A percentile compares a stretch with the other conserved stretches of the same genome.
phyloP scores from a whole-genome alignment of 768 basidiomycete genomes.

The Kwoniella botswanensis region DNA sequence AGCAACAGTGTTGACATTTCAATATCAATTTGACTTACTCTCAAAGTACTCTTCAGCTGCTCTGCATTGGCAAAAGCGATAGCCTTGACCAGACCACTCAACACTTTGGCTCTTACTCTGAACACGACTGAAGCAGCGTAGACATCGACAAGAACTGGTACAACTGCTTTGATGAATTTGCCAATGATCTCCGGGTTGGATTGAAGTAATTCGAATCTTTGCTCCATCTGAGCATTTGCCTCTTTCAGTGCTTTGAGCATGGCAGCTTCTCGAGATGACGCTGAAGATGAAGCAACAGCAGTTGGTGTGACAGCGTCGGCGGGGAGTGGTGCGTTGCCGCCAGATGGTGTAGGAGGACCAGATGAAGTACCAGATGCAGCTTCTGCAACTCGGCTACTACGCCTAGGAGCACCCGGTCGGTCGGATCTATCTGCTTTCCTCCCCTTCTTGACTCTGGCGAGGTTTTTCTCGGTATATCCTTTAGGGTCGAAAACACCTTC shows the following conservation, averaged over 20 bases:
- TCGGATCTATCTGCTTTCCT: conserved; percentile 27
- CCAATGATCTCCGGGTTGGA: conserved; percentile 74
- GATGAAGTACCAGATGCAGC: conserved; percentile 32
- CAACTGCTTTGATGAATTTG: conserved; percentile 82
- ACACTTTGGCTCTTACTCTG: conserved; percentile 83
- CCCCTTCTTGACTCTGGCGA: conserved; percentile 71
- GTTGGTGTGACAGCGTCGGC: conserved; percentile 51
- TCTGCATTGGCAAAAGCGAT: conserved; percentile 83
- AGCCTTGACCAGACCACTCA: conserved; percentile 86
- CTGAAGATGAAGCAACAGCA: conserved; percentile 40
- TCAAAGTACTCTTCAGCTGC: conserved; percentile 74
- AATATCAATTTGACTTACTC: conserved; percentile 63
- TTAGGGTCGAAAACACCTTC: conserved; percentile 97
- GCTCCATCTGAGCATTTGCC: conserved; percentile 61
- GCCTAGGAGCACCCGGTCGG: conserved; percentile 31
- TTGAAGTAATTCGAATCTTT: conserved; percentile 73
- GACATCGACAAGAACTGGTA: conserved; percentile 96
- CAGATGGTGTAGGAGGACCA: conserved; percentile 32
- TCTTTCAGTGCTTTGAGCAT: conserved; percentile 56
- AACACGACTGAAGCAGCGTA: conserved; percentile 95
- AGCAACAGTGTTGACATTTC: neutral
- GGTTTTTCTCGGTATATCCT: conserved; percentile 82
- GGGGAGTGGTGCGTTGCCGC: conserved; percentile 3
- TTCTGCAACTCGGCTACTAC: conserved; percentile 48
- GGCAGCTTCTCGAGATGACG: conserved; percentile 20